These are phyloP conservation scores for Ophiostoma angusticollis DNA, from an alignment of 2,329 filamentous ascomycete species.

Conservation along the genomic window DNA sequence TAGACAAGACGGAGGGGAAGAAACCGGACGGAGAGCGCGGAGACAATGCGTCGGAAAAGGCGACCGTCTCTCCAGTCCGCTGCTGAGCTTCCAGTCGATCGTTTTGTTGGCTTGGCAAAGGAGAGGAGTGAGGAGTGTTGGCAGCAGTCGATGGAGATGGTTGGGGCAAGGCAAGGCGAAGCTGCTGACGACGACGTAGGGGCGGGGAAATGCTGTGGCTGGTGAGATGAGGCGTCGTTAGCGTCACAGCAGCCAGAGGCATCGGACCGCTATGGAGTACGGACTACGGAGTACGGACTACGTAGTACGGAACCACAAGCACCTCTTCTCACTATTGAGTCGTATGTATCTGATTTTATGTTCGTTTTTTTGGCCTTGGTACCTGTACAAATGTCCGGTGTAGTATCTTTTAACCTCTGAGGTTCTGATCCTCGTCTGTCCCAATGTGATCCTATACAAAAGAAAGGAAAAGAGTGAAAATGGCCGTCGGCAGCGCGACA, in stretches of 20 bases:
- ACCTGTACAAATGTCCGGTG: constrained; percentile 6
- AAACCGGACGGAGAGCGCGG: not conserved
- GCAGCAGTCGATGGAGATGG: not conserved
- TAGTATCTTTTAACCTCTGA: not conserved
- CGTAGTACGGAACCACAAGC: no score
- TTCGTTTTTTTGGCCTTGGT: not conserved
- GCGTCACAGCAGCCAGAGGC: no score
- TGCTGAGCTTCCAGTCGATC: no score
- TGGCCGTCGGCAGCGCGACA: no score
- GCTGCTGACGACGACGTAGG: constrained; percentile 7
- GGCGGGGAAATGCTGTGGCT: constrained; percentile 5
- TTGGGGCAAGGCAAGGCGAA: not conserved
- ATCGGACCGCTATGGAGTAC: no score
- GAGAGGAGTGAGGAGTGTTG: no score
- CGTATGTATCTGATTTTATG: no score
- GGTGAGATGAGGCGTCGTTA: constrained; percentile 5
- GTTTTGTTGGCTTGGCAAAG: no score
- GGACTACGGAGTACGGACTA: no score
- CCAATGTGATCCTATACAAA: constrained; percentile 1
- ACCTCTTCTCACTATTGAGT: no score
- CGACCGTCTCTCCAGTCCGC: no score
- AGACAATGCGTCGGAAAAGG: no score
- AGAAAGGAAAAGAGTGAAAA: constrained; percentile 1
- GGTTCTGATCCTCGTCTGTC: not conserved
- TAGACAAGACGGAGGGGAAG: not conserved